These are phyloP conservation scores for Myxozyma melibiosi DNA, from an alignment of 805 yeast species.

Conservation along the genomic window DNA sequence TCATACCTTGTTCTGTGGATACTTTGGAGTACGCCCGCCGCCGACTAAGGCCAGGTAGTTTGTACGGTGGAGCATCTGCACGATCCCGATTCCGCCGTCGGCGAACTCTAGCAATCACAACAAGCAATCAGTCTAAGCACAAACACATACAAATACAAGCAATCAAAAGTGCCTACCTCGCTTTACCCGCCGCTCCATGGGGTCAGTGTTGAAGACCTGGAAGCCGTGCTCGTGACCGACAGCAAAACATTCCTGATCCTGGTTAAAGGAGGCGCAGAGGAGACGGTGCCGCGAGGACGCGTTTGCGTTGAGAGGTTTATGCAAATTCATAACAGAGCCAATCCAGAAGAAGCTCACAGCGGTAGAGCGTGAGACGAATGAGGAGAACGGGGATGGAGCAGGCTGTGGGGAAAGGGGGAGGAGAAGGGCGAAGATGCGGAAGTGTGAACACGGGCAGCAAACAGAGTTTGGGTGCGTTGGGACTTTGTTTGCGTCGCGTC, in stretches of 20 bases:
- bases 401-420: too few species aligned
- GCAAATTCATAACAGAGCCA: slow-evolving; percentile 28
- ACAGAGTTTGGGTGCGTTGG: too few species aligned
- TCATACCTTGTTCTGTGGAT: slow-evolving; percentile 65
- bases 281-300: slow-evolving; percentile 39
- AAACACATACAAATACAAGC: neutral
- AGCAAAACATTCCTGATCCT: slow-evolving; percentile 88
- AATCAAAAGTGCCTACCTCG: slow-evolving; percentile 44
- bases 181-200: slow-evolving; percentile 73
- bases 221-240: slow-evolving; percentile 81
- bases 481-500: too few species aligned
- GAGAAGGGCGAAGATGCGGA: too few species aligned
- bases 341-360: neutral
- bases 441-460: too few species aligned
- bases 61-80: slow-evolving; percentile 84
- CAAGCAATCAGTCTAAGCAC: neutral
- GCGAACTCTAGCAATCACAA: slow-evolving; percentile 38
- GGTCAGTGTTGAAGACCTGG: slow-evolving; percentile 82
- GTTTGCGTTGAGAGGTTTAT: slow-evolving; percentile 25
- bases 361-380: too few species aligned
- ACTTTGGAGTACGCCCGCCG: slow-evolving; percentile 80
- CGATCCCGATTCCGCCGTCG: slow-evolving; percentile 68
- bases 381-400: too few species aligned
- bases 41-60: slow-evolving; percentile 89
- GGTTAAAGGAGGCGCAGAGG: slow-evolving; percentile 73